Conservation (phyloP, 2,329 filamentous ascomycete genomes). For the Epicoccum sorghinum region DNA sequence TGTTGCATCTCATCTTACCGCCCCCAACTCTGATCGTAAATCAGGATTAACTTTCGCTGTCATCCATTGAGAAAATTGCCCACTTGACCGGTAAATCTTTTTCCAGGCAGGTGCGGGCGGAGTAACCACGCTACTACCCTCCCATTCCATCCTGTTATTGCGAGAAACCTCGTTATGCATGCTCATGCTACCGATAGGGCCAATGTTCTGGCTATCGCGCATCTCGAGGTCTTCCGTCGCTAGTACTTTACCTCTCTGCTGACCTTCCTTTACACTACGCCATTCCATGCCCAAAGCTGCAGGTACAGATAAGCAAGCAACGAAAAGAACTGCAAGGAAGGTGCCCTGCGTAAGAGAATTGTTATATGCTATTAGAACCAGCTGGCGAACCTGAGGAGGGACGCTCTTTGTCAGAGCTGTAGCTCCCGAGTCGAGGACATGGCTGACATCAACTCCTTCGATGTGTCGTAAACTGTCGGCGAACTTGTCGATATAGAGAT, state of each 20-base stretch:
- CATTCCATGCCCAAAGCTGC: slow-evolving; percentile 66
- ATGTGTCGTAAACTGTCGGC: slow-evolving; percentile 42
- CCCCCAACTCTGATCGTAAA: slow-evolving; percentile 12
- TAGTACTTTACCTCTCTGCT: background rate
- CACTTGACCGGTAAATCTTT: slow-evolving; percentile 29
- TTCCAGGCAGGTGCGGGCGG: slow-evolving; percentile 23
- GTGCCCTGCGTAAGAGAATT: slow-evolving; percentile 41
- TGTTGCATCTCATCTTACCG: background rate
- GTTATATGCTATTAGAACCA: slow-evolving; percentile 39
- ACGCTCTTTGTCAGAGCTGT: slow-evolving; percentile 60
- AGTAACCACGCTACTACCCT: background rate
- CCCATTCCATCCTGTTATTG: background rate
- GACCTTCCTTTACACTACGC: slow-evolving; percentile 65
- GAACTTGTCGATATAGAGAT: slow-evolving; percentile 54
- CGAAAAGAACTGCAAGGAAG: slow-evolving; percentile 65
- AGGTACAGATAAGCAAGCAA: slow-evolving; percentile 61
- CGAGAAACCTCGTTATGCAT: background rate
- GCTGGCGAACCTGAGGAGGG: slow-evolving; percentile 16
- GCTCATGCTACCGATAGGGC: background rate
- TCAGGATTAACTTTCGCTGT: slow-evolving; percentile 36
- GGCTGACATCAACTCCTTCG: slow-evolving; percentile 47
- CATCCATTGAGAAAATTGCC: slow-evolving; percentile 32
- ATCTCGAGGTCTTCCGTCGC: slow-evolving; percentile 8
- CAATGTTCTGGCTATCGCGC: background rate
- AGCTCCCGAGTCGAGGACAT: slow-evolving; percentile 54